These are phyloP conservation scores for Clarireedia hainanense DNA, from an alignment of 2,329 filamentous ascomycete genomes.

Conservation along the genomic window DNA sequence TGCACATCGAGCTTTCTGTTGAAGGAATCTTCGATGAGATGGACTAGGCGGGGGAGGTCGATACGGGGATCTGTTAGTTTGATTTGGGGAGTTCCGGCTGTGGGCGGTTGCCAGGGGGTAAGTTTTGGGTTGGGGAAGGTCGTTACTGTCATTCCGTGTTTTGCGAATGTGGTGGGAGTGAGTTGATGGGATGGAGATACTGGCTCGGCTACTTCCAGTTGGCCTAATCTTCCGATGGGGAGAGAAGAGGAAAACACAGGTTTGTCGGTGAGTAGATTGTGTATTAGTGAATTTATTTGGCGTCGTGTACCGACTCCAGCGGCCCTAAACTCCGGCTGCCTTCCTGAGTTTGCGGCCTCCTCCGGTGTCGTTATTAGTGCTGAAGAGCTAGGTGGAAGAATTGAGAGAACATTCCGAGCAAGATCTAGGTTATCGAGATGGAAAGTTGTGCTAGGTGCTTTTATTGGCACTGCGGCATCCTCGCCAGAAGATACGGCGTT, in stretches of 20 bases:
- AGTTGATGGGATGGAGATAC: constrained; percentile 30
- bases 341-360: constrained; percentile 56
- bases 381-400: constrained; percentile 78
- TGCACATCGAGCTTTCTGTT: constrained; percentile 73
- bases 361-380: constrained; percentile 80
- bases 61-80: constrained; percentile 73
- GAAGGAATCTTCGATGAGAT: constrained; percentile 93
- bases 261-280: constrained; percentile 93
- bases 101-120: constrained; percentile 60
- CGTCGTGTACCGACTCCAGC: constrained; percentile 43
- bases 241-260: constrained; percentile 87
- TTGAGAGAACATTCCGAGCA: constrained; percentile 58
- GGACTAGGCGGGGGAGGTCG: constrained; percentile 71
- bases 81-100: constrained; percentile 50
- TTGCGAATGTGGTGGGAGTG: constrained; percentile 69
- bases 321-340: constrained; percentile 27
- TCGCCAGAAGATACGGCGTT: neutral
- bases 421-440: constrained; percentile 68
- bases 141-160: constrained; percentile 82
- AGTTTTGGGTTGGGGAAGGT: constrained; percentile 67
- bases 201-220: constrained; percentile 9
- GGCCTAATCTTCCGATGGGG: constrained; percentile 56
- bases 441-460: constrained; percentile 28
- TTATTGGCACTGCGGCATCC: constrained; percentile 2
- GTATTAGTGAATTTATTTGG: constrained; percentile 74